These are phyloP conservation scores for Panicum hallii DNA, from an alignment of 202 grass and related monocot species.

Conservation along the genomic window DNA sequence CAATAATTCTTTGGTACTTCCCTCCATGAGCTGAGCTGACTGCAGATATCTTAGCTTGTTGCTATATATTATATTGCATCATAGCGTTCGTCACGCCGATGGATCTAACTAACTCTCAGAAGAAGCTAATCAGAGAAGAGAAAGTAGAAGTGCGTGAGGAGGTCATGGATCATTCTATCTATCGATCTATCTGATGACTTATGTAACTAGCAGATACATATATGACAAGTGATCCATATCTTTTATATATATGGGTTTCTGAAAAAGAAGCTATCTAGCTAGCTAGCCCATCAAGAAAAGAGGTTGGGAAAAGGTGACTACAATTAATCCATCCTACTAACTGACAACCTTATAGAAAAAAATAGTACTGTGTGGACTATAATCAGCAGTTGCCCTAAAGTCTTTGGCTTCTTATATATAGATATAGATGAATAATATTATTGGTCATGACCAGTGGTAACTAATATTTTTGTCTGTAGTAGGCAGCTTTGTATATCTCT, in stretches of 20 bases:
- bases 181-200: not conserved
- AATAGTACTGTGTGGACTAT: not conserved
- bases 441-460: not conserved
- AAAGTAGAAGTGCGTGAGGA: too few relatives aligned
- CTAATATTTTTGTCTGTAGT: slow-evolving; percentile 23
- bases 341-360: slow-evolving; percentile 1
- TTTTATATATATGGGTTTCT: slow-evolving; percentile 1
- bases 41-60: not conserved
- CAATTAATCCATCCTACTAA: not conserved
- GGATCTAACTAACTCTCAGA: not conserved
- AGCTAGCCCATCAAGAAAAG: not conserved
- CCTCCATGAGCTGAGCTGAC: slow-evolving; percentile 2
- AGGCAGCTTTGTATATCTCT: not conserved
- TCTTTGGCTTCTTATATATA: not conserved
- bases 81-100: slow-evolving; percentile 2
- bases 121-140: not conserved
- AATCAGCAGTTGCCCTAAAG: slow-evolving; percentile 12
- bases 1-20: not conserved
- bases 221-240: slow-evolving; percentile 40
- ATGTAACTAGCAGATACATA: not conserved
- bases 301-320: not conserved
- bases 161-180: slow-evolving; percentile 43
- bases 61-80: not conserved
- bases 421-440: not conserved
- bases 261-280: not conserved